Evolutionary conservation across 2,329 filamentous ascomycete genomes (phyloP).

Genomic region (Xylariomycetidae sp.): DNA sequence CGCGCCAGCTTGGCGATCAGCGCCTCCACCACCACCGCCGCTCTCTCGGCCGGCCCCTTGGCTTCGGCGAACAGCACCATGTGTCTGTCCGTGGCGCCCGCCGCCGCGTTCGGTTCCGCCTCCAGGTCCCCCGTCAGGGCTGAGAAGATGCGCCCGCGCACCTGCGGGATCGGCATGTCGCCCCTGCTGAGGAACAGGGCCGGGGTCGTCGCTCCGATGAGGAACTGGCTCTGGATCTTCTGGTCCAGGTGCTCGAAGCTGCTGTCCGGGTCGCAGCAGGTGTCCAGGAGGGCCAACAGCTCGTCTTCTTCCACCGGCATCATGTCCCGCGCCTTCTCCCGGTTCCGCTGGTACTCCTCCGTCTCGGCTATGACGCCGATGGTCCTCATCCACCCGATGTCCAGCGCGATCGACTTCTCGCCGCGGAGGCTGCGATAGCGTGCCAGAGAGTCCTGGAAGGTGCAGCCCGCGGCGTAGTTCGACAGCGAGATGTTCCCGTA

Average conservation of each 20-base stretch:
- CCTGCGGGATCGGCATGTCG: too few species aligned
- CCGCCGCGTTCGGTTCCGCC: not conserved
- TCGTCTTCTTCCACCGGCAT: slow-evolving; percentile 10
- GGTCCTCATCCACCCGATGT: slow-evolving; percentile 18
- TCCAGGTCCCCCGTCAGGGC: not conserved
- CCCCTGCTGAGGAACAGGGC: not conserved
- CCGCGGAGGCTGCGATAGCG: slow-evolving; percentile 13
- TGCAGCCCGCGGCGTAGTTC: slow-evolving; percentile 31
- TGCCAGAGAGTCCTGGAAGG: slow-evolving; percentile 28
- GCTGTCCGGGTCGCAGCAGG: slow-evolving; percentile 11
- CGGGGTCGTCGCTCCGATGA: not conserved
- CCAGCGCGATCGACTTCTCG: slow-evolving; percentile 12
- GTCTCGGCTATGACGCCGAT: slow-evolving; percentile 19
- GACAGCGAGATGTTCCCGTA: slow-evolving; percentile 26
- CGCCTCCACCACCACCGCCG: slow-evolving; percentile 3
- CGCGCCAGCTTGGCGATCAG: slow-evolving; percentile 4
- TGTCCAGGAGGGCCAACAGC: slow-evolving; percentile 15
- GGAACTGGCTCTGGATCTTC: not conserved
- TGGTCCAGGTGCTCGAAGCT: not conserved
- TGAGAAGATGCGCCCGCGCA: not conserved
- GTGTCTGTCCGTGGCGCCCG: not conserved
- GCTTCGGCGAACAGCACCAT: not conserved
- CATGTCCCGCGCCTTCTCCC: not conserved
- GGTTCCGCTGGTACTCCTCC: slow-evolving; percentile 1
- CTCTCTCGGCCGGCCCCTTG: not conserved